These are phyloP conservation scores for Ganoderma multipileum DNA, from an alignment of 1,284 basidiomycete genomes.

Conservation along the genomic window DNA sequence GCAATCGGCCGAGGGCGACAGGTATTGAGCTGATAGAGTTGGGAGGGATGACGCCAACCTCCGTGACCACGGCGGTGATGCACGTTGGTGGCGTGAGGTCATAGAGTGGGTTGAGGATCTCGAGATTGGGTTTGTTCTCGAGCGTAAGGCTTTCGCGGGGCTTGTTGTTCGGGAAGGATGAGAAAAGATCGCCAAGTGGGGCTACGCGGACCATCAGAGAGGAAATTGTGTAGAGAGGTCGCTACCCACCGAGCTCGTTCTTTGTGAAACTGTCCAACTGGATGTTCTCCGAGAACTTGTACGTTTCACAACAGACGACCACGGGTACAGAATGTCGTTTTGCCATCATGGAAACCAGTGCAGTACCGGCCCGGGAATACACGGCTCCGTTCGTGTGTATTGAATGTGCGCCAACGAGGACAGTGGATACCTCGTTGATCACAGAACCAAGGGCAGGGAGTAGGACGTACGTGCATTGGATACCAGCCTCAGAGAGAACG, in stretches of 20 bases:
- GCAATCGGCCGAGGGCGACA: slow-evolving; percentile 68
- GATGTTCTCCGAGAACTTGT: slow-evolving; percentile 96
- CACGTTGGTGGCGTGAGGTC: slow-evolving; percentile 90
- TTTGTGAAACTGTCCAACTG: slow-evolving; percentile 95
- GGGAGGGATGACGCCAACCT: slow-evolving; percentile 92
- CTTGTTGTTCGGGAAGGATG: slow-evolving; percentile 43
- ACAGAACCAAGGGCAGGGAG: slow-evolving; percentile 89
- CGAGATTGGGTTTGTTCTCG: slow-evolving; percentile 57
- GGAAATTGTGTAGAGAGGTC: background rate
- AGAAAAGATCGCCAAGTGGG: slow-evolving; percentile 45
- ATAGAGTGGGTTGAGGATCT: slow-evolving; percentile 86
- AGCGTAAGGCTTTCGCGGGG: slow-evolving; percentile 47
- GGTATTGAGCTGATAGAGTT: slow-evolving; percentile 85
- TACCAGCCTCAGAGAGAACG: slow-evolving; percentile 73
- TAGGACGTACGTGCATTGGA: slow-evolving; percentile 92
- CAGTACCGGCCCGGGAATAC: slow-evolving; percentile 94
- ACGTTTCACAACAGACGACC: slow-evolving; percentile 97
- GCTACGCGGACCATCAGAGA: slow-evolving; percentile 34
- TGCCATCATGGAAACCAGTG: slow-evolving; percentile 96
- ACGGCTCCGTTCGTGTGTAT: slow-evolving; percentile 95
- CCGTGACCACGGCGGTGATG: slow-evolving; percentile 96
- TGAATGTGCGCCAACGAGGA: slow-evolving; percentile 93
- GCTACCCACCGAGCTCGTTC: slow-evolving; percentile 86
- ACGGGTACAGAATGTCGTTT: slow-evolving; percentile 91
- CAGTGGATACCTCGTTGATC: slow-evolving; percentile 81